Evolutionary conservation across 768 basidiomycete species (phyloP).

Genomic region (Fistulinella prunicolor): DNA sequence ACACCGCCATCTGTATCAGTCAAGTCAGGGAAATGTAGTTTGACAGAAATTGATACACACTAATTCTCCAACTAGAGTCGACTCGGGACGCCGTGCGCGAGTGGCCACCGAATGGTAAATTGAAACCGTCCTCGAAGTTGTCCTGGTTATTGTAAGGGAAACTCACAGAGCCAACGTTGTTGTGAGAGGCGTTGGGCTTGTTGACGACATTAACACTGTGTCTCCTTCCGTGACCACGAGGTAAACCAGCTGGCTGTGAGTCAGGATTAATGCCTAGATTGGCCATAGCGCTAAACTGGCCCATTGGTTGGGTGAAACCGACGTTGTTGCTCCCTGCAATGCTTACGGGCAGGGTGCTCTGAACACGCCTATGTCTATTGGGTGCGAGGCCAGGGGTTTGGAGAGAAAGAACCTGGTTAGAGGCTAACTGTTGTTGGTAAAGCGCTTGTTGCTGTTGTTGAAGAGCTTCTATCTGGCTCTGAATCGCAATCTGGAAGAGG

Average conservation of each 20-base stretch:
- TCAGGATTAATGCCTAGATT: slow-evolving; percentile 59
- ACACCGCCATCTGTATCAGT: slow-evolving; percentile 65
- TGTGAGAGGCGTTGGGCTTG: slow-evolving; percentile 53
- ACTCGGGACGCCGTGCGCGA: slow-evolving; percentile 72
- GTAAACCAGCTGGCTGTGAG: slow-evolving; percentile 60
- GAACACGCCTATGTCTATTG: slow-evolving; percentile 78
- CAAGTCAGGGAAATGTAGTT: slow-evolving; percentile 7
- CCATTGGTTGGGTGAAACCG: slow-evolving; percentile 43
- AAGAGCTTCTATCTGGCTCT: slow-evolving; percentile 85
- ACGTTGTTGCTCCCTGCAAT: slow-evolving; percentile 43
- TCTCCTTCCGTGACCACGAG: slow-evolving; percentile 82
- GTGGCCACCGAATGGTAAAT: slow-evolving; percentile 62
- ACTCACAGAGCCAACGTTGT: slow-evolving; percentile 45
- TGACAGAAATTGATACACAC: slow-evolving; percentile 43
- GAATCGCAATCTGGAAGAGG: slow-evolving; percentile 69
- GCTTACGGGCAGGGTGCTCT: slow-evolving; percentile 74
- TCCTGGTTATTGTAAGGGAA: slow-evolving; percentile 56
- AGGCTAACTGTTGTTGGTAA: slow-evolving; percentile 87
- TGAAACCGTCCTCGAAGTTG: slow-evolving; percentile 78
- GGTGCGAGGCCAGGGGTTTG: slow-evolving; percentile 74
- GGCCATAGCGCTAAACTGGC: slow-evolving; percentile 58
- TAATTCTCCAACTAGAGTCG: slow-evolving; percentile 87
- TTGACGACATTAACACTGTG: slow-evolving; percentile 92
- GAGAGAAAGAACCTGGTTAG: slow-evolving; percentile 79
- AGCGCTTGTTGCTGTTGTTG: slow-evolving; percentile 90